Evolutionary conservation across 768 basidiomycete genomes (phyloP).

Genomic region (Mycena metata): DNA sequence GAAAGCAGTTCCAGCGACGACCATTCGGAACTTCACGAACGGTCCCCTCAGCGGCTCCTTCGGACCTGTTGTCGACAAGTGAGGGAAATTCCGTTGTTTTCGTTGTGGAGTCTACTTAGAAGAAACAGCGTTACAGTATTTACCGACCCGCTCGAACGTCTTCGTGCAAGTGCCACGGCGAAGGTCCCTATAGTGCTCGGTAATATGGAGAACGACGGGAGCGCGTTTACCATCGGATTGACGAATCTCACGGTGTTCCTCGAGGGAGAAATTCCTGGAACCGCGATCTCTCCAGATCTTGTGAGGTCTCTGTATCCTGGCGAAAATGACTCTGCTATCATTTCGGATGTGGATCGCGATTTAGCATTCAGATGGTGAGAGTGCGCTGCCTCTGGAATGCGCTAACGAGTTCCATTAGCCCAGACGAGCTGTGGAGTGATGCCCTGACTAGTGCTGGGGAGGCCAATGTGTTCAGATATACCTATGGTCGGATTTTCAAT

Average conservation of each 20-base stretch:
- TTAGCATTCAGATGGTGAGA: conserved; percentile 32
- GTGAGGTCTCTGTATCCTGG: conserved; percentile 37
- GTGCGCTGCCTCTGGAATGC: not conserved
- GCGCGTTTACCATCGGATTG: conserved; percentile 26
- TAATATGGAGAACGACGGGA: conserved; percentile 36
- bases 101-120: too few species aligned
- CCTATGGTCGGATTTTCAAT: conserved; percentile 31
- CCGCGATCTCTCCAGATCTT: conserved; percentile 6
- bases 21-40: conserved; percentile 37
- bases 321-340: conserved; percentile 29
- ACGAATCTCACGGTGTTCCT: conserved; percentile 35
- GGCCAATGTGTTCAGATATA: conserved; percentile 38
- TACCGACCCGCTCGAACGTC: conserved; percentile 33
- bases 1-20: conserved; percentile 36
- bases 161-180: conserved; percentile 25
- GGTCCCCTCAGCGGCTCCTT: conserved; percentile 29
- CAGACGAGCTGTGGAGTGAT: conserved; percentile 25
- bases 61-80: conserved; percentile 25
- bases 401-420: conserved; percentile 19
- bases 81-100: not conserved
- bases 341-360: conserved; percentile 27
- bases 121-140: conserved; percentile 17
- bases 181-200: conserved; percentile 37
- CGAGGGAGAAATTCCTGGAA: not conserved
- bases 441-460: not conserved